Evolutionary conservation across 1,139 yeast genomes (phyloP).

Genomic region (Saccharomyces hybrid): DNA sequence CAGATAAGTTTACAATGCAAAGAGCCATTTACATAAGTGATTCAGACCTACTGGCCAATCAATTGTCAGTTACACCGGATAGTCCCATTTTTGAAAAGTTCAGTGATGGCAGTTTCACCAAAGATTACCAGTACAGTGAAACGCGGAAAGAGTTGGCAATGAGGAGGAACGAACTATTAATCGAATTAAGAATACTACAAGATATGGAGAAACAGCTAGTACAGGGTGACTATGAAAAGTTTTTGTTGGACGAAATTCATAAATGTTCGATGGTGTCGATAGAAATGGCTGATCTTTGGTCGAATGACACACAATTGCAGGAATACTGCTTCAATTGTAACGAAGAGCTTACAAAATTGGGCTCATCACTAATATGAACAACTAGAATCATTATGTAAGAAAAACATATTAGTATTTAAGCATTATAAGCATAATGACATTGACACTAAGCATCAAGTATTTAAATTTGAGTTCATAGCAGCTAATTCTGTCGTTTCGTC

Average conservation of each 20-base stretch:
- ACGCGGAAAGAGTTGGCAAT: conserved; percentile 59
- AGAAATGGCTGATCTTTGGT: conserved; percentile 23
- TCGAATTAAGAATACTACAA: conserved; percentile 62
- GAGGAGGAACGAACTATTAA: conserved; percentile 65
- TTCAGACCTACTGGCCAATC: conserved; percentile 41
- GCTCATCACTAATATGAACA: neutral
- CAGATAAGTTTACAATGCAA: conserved; percentile 43
- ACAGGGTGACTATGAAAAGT: conserved; percentile 62
- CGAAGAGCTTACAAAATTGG: conserved; percentile 27
- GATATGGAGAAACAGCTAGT: conserved; percentile 61
- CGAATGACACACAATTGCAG: conserved; percentile 20
- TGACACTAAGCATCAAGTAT: too few species aligned
- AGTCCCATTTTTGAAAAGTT: conserved; percentile 27
- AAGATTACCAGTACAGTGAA: conserved; percentile 35
- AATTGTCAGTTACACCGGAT: conserved; percentile 20
- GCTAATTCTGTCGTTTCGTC: neutral
- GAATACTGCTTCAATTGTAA: conserved; percentile 32
- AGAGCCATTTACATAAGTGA: conserved; percentile 63
- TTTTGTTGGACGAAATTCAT: conserved; percentile 58
- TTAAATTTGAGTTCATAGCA: neutral
- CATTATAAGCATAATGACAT: neutral
- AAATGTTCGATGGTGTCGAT: conserved; percentile 43
- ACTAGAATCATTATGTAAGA: neutral
- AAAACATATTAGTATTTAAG: neutral
- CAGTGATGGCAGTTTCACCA: conserved; percentile 13